These are phyloP conservation scores for Trichoderma lentiforme DNA, from an alignment of 2,329 filamentous ascomycete genomes.

Conservation along the genomic window DNA sequence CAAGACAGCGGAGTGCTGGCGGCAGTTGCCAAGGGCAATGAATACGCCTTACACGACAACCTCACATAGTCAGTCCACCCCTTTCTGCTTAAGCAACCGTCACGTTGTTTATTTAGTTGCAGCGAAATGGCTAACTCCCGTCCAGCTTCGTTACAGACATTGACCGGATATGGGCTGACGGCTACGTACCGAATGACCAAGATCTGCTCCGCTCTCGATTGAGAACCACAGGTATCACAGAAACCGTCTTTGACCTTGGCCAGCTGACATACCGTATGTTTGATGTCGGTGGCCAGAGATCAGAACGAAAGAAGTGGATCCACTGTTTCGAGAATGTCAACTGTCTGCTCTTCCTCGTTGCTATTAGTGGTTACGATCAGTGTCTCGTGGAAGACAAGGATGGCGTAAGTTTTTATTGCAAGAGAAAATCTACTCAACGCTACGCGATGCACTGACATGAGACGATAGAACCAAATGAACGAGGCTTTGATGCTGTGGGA, in stretches of 20 bases:
- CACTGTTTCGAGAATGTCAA: conserved; percentile 99
- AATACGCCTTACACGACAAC: conserved; percentile 95
- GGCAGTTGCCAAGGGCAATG: conserved; percentile 90
- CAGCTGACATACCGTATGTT: conserved; percentile 97
- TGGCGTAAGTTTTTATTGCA: conserved; percentile 43
- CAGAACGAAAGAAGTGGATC: conserved; percentile 98
- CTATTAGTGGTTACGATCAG: conserved; percentile 96
- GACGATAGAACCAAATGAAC: conserved; percentile 78
- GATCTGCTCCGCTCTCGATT: conserved; percentile 94
- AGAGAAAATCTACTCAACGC: neutral
- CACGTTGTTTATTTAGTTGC: neutral
- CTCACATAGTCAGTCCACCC: conserved; percentile 71
- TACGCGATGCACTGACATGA: conserved; percentile 19
- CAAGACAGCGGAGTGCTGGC: conserved; percentile 88
- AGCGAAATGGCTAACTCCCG: conserved; percentile 20
- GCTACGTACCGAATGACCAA: conserved; percentile 93
- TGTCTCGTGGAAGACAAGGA: conserved; percentile 94
- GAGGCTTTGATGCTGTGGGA: conserved; percentile 84
- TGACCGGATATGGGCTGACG: conserved; percentile 76
- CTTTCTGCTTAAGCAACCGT: neutral
- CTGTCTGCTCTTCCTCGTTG: conserved; percentile 88
- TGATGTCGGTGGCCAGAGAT: conserved; percentile 92
- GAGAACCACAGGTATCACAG: conserved; percentile 96
- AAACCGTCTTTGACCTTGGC: conserved; percentile 90
- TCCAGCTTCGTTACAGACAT: conserved; percentile 77